Conservation (phyloP, 2,329 filamentous ascomycete species). For the Exophiala alcalophila region DNA sequence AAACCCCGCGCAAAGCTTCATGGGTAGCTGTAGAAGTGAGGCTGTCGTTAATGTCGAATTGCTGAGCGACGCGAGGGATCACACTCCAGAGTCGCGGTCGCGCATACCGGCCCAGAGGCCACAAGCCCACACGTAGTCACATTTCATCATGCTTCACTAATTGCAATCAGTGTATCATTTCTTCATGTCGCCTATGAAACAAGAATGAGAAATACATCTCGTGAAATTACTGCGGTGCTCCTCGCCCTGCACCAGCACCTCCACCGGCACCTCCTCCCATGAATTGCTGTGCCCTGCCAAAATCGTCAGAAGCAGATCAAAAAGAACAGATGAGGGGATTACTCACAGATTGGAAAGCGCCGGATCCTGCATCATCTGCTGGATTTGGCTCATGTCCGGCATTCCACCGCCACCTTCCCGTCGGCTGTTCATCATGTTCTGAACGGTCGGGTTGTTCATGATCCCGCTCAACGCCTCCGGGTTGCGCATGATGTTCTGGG, state of each 20-base stretch:
- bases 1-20: too few relatives aligned
- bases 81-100: too few relatives aligned
- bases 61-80: too few relatives aligned
- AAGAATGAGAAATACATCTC: neutral
- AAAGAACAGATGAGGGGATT: neutral
- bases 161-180: constrained; percentile 14
- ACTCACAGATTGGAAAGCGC: constrained; percentile 89
- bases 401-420: constrained; percentile 62
- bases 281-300: constrained; percentile 61
- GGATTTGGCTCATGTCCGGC: constrained; percentile 67
- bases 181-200: constrained; percentile 18
- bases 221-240: neutral
- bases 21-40: too few relatives aligned
- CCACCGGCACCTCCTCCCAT: constrained; percentile 58
- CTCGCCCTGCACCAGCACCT: constrained; percentile 31
- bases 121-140: neutral
- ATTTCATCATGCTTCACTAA: neutral
- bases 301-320: constrained; percentile 5
- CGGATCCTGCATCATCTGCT: constrained; percentile 83
- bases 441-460: constrained; percentile 76
- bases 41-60: too few relatives aligned
- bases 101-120: too few relatives aligned
- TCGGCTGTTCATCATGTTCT: constrained; percentile 33
- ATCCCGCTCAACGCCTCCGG: constrained; percentile 86
- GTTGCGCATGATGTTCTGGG: constrained; percentile 95